Base-by-base conservation (phyloP, 495 filamentous ascomycete genomes). In the Lichina pygmaea region DNA sequence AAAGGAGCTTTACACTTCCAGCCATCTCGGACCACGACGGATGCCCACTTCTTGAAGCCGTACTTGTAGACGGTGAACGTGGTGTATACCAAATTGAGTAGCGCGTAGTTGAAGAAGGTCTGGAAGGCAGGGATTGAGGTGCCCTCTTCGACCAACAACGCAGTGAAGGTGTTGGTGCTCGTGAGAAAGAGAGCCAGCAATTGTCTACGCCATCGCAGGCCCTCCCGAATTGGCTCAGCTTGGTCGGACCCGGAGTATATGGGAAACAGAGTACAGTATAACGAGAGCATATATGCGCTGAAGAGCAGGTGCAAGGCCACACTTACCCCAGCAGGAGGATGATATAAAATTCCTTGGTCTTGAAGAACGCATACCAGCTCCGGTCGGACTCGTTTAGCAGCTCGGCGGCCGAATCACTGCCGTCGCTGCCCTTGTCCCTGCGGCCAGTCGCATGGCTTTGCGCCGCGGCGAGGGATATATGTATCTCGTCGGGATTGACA, bases 111-210 rank as follows among this genome's bases (percentile, higher is more conserved):
- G 66, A 93, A 85, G 53, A 95, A 73, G 5, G 81, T 85, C 62
- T 97, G 89, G 62, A 94, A 93, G 37, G 89, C 85, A n/a, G 89
- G 89, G 53, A 97, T 91, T 31, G 72, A 81, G 48, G 81, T 89
- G 30, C 72, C 67, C 45, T 71, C 59, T 2, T 56, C 52, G 16
- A 64, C 67, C 11, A 97, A 77, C 16, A 94, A 72, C 10, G 68
- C 66, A 15, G 78, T 78, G 60, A 95, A 81, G 40, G 86, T 94
- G 58, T 86, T 89, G 15, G 82, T 89, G 12, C 71, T 70, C 5
- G 84, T 93, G 60, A 91, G 84, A 62, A 81, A 80, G 48, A 95
- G 72, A 7, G 86, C 70, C 15, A 94, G 73, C 34, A 84, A 53
- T 68, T 95, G 86, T 46, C 78, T 81, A 41, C 39, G 49, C 33